A percentile compares a stretch with the other conserved stretches of the same genome.
Evolutionary conservation across 2,329 filamentous ascomycete species (phyloP).

Genomic region (Diplodia mutila): DNA sequence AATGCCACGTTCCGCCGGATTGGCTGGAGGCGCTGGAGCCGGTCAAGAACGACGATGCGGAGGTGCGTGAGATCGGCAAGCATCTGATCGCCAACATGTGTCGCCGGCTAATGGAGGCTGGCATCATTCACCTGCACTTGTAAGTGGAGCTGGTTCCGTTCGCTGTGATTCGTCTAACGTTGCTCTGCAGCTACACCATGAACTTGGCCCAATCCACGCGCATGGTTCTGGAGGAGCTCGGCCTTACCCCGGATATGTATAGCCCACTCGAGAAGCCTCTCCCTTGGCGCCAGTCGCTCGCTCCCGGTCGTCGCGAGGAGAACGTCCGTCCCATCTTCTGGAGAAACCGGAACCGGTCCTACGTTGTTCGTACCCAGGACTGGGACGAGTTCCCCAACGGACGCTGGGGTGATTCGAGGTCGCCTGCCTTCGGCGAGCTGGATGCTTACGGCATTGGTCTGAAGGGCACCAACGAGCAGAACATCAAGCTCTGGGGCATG

Average conservation of each 20-base stretch:
- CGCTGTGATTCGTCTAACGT: conserved; percentile 21
- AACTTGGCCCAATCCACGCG: conserved; percentile 92
- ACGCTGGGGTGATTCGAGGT: conserved; percentile 95
- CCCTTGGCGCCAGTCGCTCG: conserved; percentile 94
- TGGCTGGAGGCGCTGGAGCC: conserved; percentile 86
- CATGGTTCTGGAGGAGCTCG: conserved; percentile 90
- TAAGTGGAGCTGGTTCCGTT: conserved; percentile 40
- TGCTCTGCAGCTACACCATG: conserved; percentile 78
- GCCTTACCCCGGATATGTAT: conserved; percentile 75
- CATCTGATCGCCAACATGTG: conserved; percentile 88
- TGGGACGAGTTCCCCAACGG: conserved; percentile 99
- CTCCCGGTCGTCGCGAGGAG: conserved; percentile 83
- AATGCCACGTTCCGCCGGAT: conserved; percentile 76
- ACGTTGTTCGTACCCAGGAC: conserved; percentile 91
- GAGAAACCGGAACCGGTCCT: conserved; percentile 95
- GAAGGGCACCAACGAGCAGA: conserved; percentile 93
- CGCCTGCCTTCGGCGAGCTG: conserved; percentile 92
- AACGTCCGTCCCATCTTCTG: conserved; percentile 98
- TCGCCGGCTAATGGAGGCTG: conserved; percentile 77
- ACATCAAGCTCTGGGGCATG: conserved; percentile 91
- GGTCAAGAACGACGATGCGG: conserved; percentile 94
- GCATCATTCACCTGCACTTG: conserved; percentile 90
- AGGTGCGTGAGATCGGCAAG: conserved; percentile 88
- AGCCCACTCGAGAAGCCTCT: conserved; percentile 85
- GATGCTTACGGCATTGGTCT: conserved; percentile 93